Evolutionary conservation across 2,329 filamentous ascomycete genomes (phyloP), one percentile per base, ranked within the genome.

Genomic region (Monascus ruber): DNA sequence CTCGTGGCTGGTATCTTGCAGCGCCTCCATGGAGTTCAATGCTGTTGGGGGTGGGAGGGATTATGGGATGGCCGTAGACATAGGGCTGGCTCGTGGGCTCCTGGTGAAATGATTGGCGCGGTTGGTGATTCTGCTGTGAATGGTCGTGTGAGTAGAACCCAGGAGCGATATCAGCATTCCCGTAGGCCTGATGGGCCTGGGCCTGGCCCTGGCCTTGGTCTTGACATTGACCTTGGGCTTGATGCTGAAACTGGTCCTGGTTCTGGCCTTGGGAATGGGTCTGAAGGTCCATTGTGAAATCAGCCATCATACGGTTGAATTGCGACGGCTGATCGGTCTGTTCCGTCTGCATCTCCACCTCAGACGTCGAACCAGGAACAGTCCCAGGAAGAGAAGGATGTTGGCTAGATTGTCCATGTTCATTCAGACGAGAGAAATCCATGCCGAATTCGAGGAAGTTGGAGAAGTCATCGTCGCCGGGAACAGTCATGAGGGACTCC

Each of bases 21-120:
- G 63, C 59, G 42, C 55, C 59, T 4, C 63, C 64, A 38, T 70
- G 68, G 45, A 71, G 55, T 41, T 71, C 68, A 11, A 65, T 58
- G 43, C 68, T 71, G 41, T 69, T 68, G 6, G 68, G 68, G 1
- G 68, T 71, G 3, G 68, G 68, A 11, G 68, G 68, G 31, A 69
- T 63, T 40, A 61, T 56, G 9, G 47, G 41, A 32, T 60, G 57
- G 26, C 54, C 51, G 8, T 59, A 52, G 34, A 52, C 48, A 35
- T 59, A 62, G 10, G 52, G 48, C 38, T 54, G 55, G n/a, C 45
- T 39, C 24, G 47, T 39, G 24, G 42, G 39, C 9, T 45, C 45
- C n/a, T 47, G 47, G 31, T 54, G 50, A n/a, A 48, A 37, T 28
- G 45, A 48, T 9, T 50, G 49, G 34, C 53, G 55, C n/a, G 51